A percentile compares a stretch with the other conserved stretches of the same genome.
phyloP scores from a whole-genome alignment of 2,329 filamentous ascomycete genomes.

The Stagonosporopsis vannaccii region DNA sequence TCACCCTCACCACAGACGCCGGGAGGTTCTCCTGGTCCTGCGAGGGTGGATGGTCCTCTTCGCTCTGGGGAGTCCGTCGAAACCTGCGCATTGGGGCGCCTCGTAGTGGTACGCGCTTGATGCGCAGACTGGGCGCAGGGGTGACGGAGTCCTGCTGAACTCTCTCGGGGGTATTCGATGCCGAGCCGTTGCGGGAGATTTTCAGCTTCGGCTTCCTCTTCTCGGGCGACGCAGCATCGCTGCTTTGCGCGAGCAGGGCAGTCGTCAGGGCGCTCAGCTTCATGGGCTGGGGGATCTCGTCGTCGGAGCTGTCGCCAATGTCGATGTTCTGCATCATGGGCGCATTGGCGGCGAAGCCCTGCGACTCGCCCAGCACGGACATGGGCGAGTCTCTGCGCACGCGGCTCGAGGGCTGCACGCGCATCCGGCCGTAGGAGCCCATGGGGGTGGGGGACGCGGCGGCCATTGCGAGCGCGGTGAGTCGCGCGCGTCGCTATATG shows the following conservation, averaged over 20 bases:
- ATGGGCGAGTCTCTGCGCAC: conserved; percentile 57
- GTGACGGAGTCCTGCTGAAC: conserved; percentile 46
- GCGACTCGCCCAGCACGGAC: conserved; percentile 52
- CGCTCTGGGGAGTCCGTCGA: conserved; percentile 50
- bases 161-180: conserved; percentile 47
- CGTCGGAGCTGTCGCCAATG: conserved; percentile 88
- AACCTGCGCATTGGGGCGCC: conserved; percentile 51
- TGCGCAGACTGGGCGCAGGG: conserved; percentile 50
- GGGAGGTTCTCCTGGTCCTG: conserved; percentile 86
- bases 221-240: conserved; percentile 50
- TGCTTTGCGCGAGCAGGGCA: conserved; percentile 69
- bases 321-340: conserved; percentile 58
- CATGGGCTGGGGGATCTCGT: conserved; percentile 85
- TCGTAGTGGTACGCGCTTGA: conserved; percentile 49
- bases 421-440: conserved; percentile 50
- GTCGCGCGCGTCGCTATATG: conserved; percentile 30
- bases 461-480: conserved; percentile 41
- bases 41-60: conserved; percentile 49
- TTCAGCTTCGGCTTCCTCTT: conserved; percentile 49
- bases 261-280: conserved; percentile 94
- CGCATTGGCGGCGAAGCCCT: conserved; percentile 55
- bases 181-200: conserved; percentile 46
- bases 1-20: conserved; percentile 40
- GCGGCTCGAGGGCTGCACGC: conserved; percentile 44
- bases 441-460: conserved; percentile 51